These are phyloP conservation scores for Ettlia oleoabundans DNA, from an alignment of 139 green algal genomes.

Conservation along the genomic window DNA sequence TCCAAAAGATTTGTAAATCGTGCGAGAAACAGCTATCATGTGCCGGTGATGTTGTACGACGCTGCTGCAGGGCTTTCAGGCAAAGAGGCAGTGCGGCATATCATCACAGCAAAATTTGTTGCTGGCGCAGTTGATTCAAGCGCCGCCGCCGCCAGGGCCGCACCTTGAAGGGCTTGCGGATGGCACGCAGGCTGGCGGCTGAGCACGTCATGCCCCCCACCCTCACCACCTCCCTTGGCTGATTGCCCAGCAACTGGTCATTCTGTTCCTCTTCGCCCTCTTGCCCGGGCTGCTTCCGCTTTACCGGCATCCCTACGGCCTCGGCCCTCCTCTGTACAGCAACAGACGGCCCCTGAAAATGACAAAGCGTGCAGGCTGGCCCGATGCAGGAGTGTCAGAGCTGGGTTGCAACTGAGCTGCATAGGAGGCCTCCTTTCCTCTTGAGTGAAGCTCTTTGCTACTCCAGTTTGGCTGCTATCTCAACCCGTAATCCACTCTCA, in stretches of 20 bases:
- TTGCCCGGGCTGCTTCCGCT: neutral
- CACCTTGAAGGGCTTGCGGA: constrained; percentile 40
- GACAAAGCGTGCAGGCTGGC: no score
- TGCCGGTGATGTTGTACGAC: neutral
- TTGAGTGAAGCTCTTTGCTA: no score
- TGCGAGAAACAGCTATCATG: no score
- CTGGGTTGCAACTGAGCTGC: no score
- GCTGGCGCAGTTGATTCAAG: neutral
- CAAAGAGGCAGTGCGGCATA: no score
- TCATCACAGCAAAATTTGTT: no score
- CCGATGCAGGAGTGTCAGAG: no score
- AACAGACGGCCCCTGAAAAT: no score
- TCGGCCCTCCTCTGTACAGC: no score
- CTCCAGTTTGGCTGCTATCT: no score
- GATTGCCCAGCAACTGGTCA: constrained; percentile 10
- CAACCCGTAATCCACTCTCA: no score
- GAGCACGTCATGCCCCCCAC: neutral
- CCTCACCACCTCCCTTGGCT: neutral
- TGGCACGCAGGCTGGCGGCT: neutral
- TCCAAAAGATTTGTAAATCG: neutral
- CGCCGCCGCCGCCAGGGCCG: neutral
- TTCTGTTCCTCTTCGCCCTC: constrained; percentile 17
- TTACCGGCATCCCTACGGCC: neutral
- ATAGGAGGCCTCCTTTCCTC: no score
- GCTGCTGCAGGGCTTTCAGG: neutral